Base-by-base conservation (phyloP, 2,329 filamentous ascomycete species). In the Simplicillium aogashimaense region DNA sequence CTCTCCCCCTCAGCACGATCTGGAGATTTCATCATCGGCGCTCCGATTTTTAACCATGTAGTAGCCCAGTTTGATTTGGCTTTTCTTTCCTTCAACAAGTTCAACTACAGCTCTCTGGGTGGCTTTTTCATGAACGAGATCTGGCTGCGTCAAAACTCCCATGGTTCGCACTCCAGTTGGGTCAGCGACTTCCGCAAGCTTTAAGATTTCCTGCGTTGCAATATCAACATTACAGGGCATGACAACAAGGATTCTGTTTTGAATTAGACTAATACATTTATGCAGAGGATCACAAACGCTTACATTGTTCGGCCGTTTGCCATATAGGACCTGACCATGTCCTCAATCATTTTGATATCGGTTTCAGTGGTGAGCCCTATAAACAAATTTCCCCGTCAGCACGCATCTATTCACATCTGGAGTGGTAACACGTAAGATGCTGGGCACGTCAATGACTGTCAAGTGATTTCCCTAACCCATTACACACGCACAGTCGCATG, bases 321-420 rank as follows among this genome's bases (percentile, higher is more conserved):
- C 43, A 75, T 72, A 40, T 73, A 72, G 0, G 45, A 47, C 28
- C 60, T 57, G 0, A 73, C 70, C 64, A 76, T 70, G 10, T 58
- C 57, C 14, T 60, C 59, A 1, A 75, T 67, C 2, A 72, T 53
- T 0, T 42, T 35, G 6, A 67, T 71, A 42, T 75, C 71, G 0
- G 38, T 41, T 2, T 68, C 61, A 0, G 66, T 68, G 0, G 69
- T 73, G 1, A 63, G 20, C 9, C 20, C 20, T 25, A 25, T 25
- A 6, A 6, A 25, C 20, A 25, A n/a, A n/a, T n/a, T n/a, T n/a
- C n/a, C n/a, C n/a, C n/a, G n/a, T n/a, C n/a, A n/a, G n/a, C n/a
- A n/a, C n/a, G n/a, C n/a, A n/a, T n/a, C n/a, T n/a, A n/a, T n/a
- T n/a, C n/a, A n/a, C 9, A 25, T 9, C 20, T 9, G 20, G 20